These are phyloP conservation scores for Cyathus striatus DNA, from an alignment of 768 basidiomycete genomes.

Conservation along the genomic window DNA sequence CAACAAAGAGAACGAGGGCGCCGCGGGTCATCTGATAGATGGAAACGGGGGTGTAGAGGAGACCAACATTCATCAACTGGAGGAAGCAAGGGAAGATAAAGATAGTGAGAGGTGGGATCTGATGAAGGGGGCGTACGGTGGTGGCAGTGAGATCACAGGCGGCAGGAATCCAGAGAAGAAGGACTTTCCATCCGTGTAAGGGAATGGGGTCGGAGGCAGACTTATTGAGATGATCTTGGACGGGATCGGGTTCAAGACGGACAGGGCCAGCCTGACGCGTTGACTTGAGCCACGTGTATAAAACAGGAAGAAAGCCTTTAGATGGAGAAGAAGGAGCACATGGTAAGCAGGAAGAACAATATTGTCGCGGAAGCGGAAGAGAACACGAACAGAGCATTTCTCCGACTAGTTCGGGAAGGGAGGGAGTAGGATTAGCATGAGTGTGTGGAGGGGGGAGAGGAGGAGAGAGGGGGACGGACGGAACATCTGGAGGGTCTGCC, in stretches of 20 bases:
- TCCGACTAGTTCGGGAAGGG: slow-evolving; percentile 57
- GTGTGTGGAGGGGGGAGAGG: slow-evolving; percentile 12
- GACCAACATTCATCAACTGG: slow-evolving; percentile 89
- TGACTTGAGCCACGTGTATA: slow-evolving; percentile 61
- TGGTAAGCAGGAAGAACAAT: slow-evolving; percentile 9
- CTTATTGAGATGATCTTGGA: slow-evolving; percentile 36
- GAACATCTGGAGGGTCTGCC: slow-evolving; percentile 91
- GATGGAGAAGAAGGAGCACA: slow-evolving; percentile 17
- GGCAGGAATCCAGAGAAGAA: slow-evolving; percentile 86
- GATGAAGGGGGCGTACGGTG: slow-evolving; percentile 55
- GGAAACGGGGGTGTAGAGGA: slow-evolving; percentile 94
- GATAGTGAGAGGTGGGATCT: too few species aligned
- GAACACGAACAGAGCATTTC: slow-evolving; percentile 83
- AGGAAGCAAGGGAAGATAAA: too few species aligned
- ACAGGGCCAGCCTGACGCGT: slow-evolving; percentile 42
- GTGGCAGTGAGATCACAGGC: slow-evolving; percentile 88
- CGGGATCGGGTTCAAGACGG: slow-evolving; percentile 49
- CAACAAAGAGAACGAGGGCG: slow-evolving; percentile 91
- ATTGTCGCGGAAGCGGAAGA: slow-evolving; percentile 2
- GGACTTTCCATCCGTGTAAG: slow-evolving; percentile 63
- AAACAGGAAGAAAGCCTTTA: slow-evolving; percentile 79
- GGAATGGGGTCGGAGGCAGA: slow-evolving; percentile 32
- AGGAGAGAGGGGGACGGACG: slow-evolving; percentile 41
- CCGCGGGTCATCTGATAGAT: slow-evolving; percentile 98
- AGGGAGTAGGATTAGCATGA: too few species aligned